Evolutionary conservation across 768 basidiomycete genomes (phyloP), one percentile per base, ranked within the genome.

Genomic region (Suillus brevipes): DNA sequence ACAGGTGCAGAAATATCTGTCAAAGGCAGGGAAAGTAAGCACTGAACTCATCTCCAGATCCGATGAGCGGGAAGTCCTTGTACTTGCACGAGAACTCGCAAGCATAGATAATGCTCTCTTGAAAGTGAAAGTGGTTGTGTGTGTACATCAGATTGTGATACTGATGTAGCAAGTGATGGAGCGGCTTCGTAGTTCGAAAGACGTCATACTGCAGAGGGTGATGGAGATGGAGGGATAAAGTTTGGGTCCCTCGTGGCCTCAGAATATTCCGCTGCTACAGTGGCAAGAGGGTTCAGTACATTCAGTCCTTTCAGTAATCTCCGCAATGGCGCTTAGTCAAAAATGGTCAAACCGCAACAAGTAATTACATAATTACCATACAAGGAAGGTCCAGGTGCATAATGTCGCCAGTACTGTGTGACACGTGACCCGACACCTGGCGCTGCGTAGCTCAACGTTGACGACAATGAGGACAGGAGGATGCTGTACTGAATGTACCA

Each of bases 21-120:
- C 28, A 28, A 92, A 80, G 20, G 72, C 82, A 28, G 90, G 88
- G 71, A 88, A 92, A 1, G 91, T 92, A 69, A 87, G 84, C n/a
- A 89, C 81, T 31, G 90, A 87, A 4, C 85, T 86, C 0, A 85
- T 78, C 40, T 84, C 79, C 50, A 85, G 64, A 64, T 83, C 84
- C 3, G 83, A 85, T 28, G 87, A 85, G 58, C 83, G 78, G 28
- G 88, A 87, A 69, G 83, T 86, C 52, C 80, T 71, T 34, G 81
- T 81, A 63, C 84, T 85, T 3, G 86, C 82, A 64, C 87, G 80
- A 10, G 89, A 89, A 68, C 84, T 88, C 14, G 91, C 90, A 23
- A 92, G 77, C 65, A 82, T 81, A 2, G 89, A 87, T 45, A 93
- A 77, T 70, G 69, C 40, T 67, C 76, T 65, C 75, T 77, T 74